Evolutionary conservation across 805 yeast species (phyloP).

Genomic region (Ogataea paradorogensis): DNA sequence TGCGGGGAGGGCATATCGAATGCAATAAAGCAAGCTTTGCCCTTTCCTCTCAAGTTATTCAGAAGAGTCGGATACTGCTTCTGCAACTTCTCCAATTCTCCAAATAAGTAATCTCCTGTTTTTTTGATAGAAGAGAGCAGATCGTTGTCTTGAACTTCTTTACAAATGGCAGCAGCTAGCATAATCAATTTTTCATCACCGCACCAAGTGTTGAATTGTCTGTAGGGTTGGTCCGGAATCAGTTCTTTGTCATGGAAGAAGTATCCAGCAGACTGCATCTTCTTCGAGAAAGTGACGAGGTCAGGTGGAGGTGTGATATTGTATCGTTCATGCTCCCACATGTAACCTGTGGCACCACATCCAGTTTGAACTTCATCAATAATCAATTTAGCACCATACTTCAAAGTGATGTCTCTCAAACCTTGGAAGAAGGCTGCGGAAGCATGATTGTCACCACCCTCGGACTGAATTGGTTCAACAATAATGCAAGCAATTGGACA

Average conservation of each 20-base stretch:
- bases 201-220: slow-evolving; percentile 94
- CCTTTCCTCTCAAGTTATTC: slow-evolving; percentile 67
- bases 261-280: slow-evolving; percentile 88
- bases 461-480: slow-evolving; percentile 89
- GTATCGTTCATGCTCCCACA: slow-evolving; percentile 91
- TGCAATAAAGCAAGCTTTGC: slow-evolving; percentile 78
- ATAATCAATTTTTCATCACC: slow-evolving; percentile 84
- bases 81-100: slow-evolving; percentile 51
- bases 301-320: slow-evolving; percentile 74
- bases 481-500: slow-evolving; percentile 84
- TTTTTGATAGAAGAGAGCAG: slow-evolving; percentile 52
- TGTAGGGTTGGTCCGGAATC: slow-evolving; percentile 73
- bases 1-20: slow-evolving; percentile 59
- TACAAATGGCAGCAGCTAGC: slow-evolving; percentile 69
- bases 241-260: slow-evolving; percentile 73
- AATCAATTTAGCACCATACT: slow-evolving; percentile 67
- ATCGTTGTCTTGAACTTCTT: slow-evolving; percentile 60
- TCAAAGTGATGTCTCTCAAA: slow-evolving; percentile 68
- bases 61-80: slow-evolving; percentile 51
- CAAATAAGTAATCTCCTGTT: slow-evolving; percentile 68
- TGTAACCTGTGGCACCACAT: slow-evolving; percentile 78
- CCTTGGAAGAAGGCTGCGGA: slow-evolving; percentile 77
- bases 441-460: slow-evolving; percentile 91
- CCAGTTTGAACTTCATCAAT: slow-evolving; percentile 91
- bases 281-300: slow-evolving; percentile 82